These are phyloP conservation scores for Wickerhamiella kazuoi DNA, from an alignment of 805 yeast species.

Conservation along the genomic window DNA sequence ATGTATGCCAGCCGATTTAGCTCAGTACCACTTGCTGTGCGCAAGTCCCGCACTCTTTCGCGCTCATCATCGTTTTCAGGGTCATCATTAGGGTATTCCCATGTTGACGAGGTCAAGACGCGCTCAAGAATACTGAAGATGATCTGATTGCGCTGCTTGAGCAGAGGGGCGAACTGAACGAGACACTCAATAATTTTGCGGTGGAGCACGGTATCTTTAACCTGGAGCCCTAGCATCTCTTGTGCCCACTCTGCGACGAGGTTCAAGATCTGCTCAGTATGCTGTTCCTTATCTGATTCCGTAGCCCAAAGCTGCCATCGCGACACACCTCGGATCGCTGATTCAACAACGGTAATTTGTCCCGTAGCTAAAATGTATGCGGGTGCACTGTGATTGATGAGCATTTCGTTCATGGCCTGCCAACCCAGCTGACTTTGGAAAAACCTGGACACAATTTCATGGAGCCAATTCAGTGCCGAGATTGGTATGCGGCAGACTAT, in stretches of 20 bases:
- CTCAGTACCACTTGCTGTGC: conserved; percentile 90
- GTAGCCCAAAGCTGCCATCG: conserved; percentile 93
- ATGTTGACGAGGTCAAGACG: conserved; percentile 69
- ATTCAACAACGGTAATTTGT: conserved; percentile 73
- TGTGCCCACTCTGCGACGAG: conserved; percentile 45
- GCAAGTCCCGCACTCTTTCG: conserved; percentile 67
- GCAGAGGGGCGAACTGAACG: conserved; percentile 82
- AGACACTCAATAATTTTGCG: conserved; percentile 79
- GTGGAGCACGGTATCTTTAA: conserved; percentile 62
- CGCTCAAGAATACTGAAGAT: conserved; percentile 76
- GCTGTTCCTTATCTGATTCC: conserved; percentile 33
- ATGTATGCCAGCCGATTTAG: conserved; percentile 81
- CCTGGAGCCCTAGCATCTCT: conserved; percentile 47
- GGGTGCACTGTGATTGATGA: conserved; percentile 26
- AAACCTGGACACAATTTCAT: conserved; percentile 49
- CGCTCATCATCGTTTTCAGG: conserved; percentile 46
- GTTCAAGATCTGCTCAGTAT: conserved; percentile 38
- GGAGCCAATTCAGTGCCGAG: conserved; percentile 68
- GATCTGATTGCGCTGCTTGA: conserved; percentile 53
- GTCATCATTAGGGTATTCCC: conserved; percentile 50
- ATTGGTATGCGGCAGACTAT: conserved; percentile 74
- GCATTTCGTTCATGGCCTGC: conserved; percentile 33
- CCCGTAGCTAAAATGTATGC: conserved; percentile 52
- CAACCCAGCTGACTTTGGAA: conserved; percentile 50
- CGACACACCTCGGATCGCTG: conserved; percentile 78